Conservation (phyloP, 345 rosid genomes). For the Arabidopsis thaliana region TAIR10.1 NC_003074.8:2320501-2321000, state of each 20-base stretch:
- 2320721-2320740: slow-evolving; percentile 43
- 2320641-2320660: slow-evolving; percentile 40
- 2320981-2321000: neutral
- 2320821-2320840: slow-evolving; percentile 44
- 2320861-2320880: slow-evolving; percentile 46
- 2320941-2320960: slow-evolving; percentile 32
- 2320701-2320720: neutral
- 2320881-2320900: slow-evolving; percentile 59
- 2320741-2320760: slow-evolving; percentile 36
- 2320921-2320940: slow-evolving; percentile 20
- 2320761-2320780: slow-evolving; percentile 42
- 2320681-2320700: slow-evolving; percentile 10
- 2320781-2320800: slow-evolving; percentile 33
- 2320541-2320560: slow-evolving; percentile 38
- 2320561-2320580: slow-evolving; percentile 34
- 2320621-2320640: slow-evolving; percentile 36
- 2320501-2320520: slow-evolving; percentile 63
- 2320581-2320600: slow-evolving; percentile 24
- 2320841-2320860: slow-evolving; percentile 41
- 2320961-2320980: neutral
- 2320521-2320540: slow-evolving; percentile 53
- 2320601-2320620: slow-evolving; percentile 35
- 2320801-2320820: slow-evolving; percentile 13
- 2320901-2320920: slow-evolving; percentile 30
- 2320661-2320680: slow-evolving; percentile 33